Evolutionary conservation across 257 asterid genomes (phyloP), one percentile per base, ranked within the genome.

Genomic region (Capsicum pubescens): DNA sequence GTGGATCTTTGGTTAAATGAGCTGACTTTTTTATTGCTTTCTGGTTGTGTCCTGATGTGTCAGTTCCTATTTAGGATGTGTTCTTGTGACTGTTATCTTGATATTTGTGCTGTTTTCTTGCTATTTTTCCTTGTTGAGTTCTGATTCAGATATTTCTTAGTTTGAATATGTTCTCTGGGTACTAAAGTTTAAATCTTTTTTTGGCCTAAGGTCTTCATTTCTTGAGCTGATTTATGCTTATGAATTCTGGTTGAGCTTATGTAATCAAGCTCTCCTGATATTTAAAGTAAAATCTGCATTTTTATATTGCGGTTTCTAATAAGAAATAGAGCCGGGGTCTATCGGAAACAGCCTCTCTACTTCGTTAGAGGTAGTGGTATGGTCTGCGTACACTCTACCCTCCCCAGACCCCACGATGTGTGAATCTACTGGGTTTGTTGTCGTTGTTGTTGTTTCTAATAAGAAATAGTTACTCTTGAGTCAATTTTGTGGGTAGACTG

Each of bases 81-180:
- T 3, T 66, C 32, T 67, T 3, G 19, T 13, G 48, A 6, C 48
- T 67, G 7, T 67, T 3, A 2, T 67, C 50, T 8, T 13, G 19
- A 35, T n/a, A 32, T 32, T 66, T 66, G 46, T 32, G 72, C 6
- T 66, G 42, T 10, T 63, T 63, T 63, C 6, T 12, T 36, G 42
- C 42, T 32, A 10, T 66, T 32, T 66, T 32, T 66, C n/a, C 48
- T 66, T 32, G 48, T 66, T 66, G 72, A 66, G 48, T 66, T 66
- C 19, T 66, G 72, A 66, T 66, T 32, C 46, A 36, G 52, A 67
- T 67, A 36, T 67, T 35, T 36, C 76, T 15, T 36, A 68, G 52
- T 68, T 68, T 36, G 76, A 68, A 68, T 36, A 13, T 14, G 76
- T n/a, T 68, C 76, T 15, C 16, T 68, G 76, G 72, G 21, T 67